A percentile compares a stretch with the other conserved stretches of the same genome.
These are phyloP conservation scores for Ailanthus altissimus DNA, from an alignment of 345 rosid species.

Conservation along the genomic window DNA sequence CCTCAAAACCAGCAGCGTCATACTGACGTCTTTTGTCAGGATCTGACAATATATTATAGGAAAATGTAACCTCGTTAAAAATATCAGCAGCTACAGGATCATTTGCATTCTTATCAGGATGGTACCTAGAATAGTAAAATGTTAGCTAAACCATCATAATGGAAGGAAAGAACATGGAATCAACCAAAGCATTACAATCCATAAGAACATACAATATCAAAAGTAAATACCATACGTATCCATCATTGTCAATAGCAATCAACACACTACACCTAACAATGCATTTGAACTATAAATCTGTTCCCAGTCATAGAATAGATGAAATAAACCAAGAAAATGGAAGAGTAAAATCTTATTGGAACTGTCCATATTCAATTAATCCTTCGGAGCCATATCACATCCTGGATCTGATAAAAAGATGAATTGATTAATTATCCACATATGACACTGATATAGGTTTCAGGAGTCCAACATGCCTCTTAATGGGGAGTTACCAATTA, in stretches of 20 bases:
- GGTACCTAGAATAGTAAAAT: constrained; percentile 64
- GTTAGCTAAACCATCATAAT: constrained; percentile 12
- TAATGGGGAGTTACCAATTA: not conserved
- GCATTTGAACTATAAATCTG: not conserved
- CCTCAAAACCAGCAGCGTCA: constrained; percentile 98
- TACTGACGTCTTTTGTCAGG: constrained; percentile 83
- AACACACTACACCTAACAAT: not conserved
- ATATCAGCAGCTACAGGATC: constrained; percentile 89
- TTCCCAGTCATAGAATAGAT: too few relatives aligned
- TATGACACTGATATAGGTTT: not conserved
- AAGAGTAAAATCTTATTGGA: too few relatives aligned
- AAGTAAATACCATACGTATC: not conserved
- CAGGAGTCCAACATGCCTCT: not conserved
- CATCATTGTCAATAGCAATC: not conserved
- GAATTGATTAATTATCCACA: too few relatives aligned
- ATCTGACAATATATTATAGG: constrained; percentile 89
- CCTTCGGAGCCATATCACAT: too few relatives aligned
- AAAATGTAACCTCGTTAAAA: constrained; percentile 94
- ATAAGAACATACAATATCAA: not conserved
- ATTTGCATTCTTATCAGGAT: constrained; percentile 97
- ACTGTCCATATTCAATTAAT: too few relatives aligned
- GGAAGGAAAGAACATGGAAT: not conserved
- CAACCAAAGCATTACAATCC: not conserved
- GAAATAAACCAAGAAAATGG: too few relatives aligned
- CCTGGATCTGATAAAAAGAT: too few relatives aligned